A percentile compares a stretch with the other conserved stretches of the same genome.
Conservation (phyloP, 352 stramenopile species). For the Phytophthora brassicae region DNA sequence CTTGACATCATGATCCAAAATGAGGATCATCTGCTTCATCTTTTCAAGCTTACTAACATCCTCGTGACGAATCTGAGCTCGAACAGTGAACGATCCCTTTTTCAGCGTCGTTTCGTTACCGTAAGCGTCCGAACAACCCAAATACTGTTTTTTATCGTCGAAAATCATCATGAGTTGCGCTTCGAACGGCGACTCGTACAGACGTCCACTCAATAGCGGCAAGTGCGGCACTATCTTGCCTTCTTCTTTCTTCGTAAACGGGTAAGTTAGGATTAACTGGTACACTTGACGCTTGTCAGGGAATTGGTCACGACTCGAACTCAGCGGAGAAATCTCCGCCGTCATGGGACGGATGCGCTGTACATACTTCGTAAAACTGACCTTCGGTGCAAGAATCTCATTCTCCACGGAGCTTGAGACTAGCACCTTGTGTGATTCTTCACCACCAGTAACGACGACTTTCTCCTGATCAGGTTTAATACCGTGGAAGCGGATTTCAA, state of each 20-base stretch:
- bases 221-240: conserved; percentile 83
- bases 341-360: conserved; percentile 80
- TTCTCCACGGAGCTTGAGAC: conserved; percentile 71
- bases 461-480: conserved; percentile 68
- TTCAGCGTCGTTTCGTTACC: conserved; percentile 80
- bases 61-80: conserved; percentile 79
- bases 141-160: conserved; percentile 93
- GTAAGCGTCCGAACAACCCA: conserved; percentile 85
- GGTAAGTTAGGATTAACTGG: conserved; percentile 89
- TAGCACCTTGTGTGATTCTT: conserved; percentile 75
- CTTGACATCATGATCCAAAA: conserved; percentile 74
- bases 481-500: conserved; percentile 87
- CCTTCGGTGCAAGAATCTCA: conserved; percentile 73
- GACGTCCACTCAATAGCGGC: conserved; percentile 75
- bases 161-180: conserved; percentile 93
- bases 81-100: conserved; percentile 83
- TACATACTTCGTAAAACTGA: conserved; percentile 84
- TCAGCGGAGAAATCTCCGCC: conserved; percentile 78
- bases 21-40: conserved; percentile 79
- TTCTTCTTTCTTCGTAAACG: conserved; percentile 84
- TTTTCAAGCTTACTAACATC: conserved; percentile 81
- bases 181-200: conserved; percentile 95
- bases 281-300: conserved; percentile 88
- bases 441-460: conserved; percentile 63
- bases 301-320: conserved; percentile 79